A percentile compares a stretch with the other conserved stretches of the same genome.
phyloP scores from a whole-genome alignment of 176 grass and related monocot species.

The Aegilops umbellulata region DNA sequence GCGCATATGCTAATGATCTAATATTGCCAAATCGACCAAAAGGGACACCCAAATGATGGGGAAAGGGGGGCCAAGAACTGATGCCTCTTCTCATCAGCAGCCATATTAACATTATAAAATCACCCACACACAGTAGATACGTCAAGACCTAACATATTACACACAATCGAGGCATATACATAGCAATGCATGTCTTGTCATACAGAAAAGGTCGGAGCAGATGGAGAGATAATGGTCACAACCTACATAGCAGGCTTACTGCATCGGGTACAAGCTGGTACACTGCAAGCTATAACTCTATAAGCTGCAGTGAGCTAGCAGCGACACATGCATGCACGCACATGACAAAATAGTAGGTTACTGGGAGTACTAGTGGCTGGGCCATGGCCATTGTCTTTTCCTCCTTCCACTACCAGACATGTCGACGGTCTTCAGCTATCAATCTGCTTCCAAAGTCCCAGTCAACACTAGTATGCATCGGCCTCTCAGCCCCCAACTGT shows the following conservation, averaged over 20 bases:
- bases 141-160: not conserved
- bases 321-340: constrained; percentile 15
- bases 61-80: constrained; percentile 30
- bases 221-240: not conserved
- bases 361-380: not conserved
- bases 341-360: constrained; percentile 1
- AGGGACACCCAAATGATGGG: constrained; percentile 15
- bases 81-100: constrained; percentile 38
- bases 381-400: constrained; percentile 12
- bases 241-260: not conserved
- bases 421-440: constrained; percentile 12
- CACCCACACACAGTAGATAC: not conserved
- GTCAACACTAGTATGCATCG: constrained; percentile 35
- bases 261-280: constrained; percentile 8
- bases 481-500: constrained; percentile 2
- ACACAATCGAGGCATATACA: constrained; percentile 4
- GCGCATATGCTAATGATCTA: constrained; percentile 33
- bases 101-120: constrained; percentile 36
- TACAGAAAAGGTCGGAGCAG: constrained; percentile 12
- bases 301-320: constrained; percentile 23
- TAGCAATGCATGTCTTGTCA: constrained; percentile 27
- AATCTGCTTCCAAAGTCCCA: constrained; percentile 5
- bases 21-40: constrained; percentile 42
- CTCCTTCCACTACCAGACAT: constrained; percentile 19
- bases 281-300: constrained; percentile 20